Evolutionary conservation across 2,329 filamentous ascomycete genomes (phyloP).

Genomic region (Dryadomyces sulphureus): DNA sequence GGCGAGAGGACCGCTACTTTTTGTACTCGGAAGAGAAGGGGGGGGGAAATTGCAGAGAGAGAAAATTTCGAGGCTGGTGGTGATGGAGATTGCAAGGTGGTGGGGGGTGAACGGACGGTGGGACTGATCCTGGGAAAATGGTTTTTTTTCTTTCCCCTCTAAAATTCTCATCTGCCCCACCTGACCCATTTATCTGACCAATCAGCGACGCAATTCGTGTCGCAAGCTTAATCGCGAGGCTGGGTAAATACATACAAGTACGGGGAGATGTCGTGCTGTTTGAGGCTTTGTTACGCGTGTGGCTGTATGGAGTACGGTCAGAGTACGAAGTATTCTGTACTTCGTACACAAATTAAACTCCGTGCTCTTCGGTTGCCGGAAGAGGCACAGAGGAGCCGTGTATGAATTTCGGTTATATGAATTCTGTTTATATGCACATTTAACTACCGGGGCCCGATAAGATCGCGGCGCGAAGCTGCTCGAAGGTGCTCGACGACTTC

Average conservation of each 20-base stretch:
- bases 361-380: too few species aligned
- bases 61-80: constrained; percentile 5
- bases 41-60: constrained; percentile 2
- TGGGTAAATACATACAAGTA: neutral
- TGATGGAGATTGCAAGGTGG: constrained; percentile 6
- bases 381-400: too few species aligned
- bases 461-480: constrained; percentile 9
- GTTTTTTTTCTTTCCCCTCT: constrained; percentile 4
- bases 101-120: constrained; percentile 5
- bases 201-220: neutral
- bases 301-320: too few species aligned
- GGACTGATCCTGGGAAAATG: constrained; percentile 2
- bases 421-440: neutral
- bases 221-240: neutral
- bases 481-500: constrained; percentile 6
- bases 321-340: too few species aligned
- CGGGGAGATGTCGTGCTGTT: too few species aligned
- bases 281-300: too few species aligned
- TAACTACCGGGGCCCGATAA: neutral
- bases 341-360: too few species aligned
- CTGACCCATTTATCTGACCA: neutral
- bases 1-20: neutral
- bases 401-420: neutral
- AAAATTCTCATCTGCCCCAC: neutral
- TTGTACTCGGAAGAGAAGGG: constrained; percentile 1